Evolutionary conservation across 495 filamentous ascomycete genomes (phyloP), one percentile per base, ranked within the genome.

Genomic region (Bathelium albidoporum): DNA sequence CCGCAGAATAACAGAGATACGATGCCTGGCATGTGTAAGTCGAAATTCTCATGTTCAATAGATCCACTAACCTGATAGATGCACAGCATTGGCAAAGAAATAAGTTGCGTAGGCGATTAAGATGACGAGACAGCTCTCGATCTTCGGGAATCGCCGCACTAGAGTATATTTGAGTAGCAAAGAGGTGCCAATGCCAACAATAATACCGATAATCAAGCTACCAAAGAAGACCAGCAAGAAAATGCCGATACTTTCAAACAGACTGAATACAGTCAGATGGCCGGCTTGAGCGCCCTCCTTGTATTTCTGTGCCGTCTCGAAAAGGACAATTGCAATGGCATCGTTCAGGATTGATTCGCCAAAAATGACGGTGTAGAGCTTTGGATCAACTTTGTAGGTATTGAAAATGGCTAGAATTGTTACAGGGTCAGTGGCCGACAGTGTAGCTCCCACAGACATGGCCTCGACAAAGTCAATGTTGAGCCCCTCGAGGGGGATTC

Each of bases 351-450:
- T 97, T 34, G 92, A 95, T 75, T 98, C 94, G 69, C 94, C 94
- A 73, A 98, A 98, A 63, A 98, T 97, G 68, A 97, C 82, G 7
- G 94, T 98, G 73, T 98, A 98, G 4, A 98, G 82, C 75, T 97
- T 97, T 11, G 94, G 94, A 73, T 98, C 94, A 59, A 98, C 94
- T 75, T 97, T 96, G 80, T 97, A 97, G 1, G 95, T 87, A 72
- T 96, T 98, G 84, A 98, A 98, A 63, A 98, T 98, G 60, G 94
- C 94, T 34, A 98, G 80, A 68, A 98, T 97, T 0, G 94, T 98
- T 58, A 98, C 91, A 0, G 94, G 94, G 71, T 98, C 94, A 0
- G 94, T 98, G 61, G 94, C 94, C 1, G 94, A 97, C 29, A 98
- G 82, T 0, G 94, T 97, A 24, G 94, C 94, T 59, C 94, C 94